Percentiles rank a stretch among this genome's conserved stretches.
These are phyloP conservation scores for Fusarium hostae DNA, from an alignment of 2,329 filamentous ascomycete species.

Conservation along the genomic window DNA sequence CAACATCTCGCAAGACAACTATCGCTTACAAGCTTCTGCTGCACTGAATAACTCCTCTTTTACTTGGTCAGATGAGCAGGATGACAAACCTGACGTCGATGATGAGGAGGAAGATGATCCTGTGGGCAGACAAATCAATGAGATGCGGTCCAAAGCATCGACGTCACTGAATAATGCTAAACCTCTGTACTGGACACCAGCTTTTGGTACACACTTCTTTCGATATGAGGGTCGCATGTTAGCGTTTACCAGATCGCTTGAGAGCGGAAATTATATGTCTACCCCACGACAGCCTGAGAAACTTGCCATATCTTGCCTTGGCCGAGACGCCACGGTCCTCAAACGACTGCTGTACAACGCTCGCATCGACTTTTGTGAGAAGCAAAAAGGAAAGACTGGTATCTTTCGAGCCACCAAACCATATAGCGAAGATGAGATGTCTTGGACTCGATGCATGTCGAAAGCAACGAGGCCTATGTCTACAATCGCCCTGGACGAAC, in stretches of 20 bases:
- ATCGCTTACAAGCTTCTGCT: constrained; percentile 7
- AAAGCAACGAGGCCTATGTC: constrained; percentile 20
- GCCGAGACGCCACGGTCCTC: constrained; percentile 3
- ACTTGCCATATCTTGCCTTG: constrained; percentile 16
- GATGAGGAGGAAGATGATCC: neutral
- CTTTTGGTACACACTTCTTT: constrained; percentile 16
- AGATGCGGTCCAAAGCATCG: neutral
- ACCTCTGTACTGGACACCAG: constrained; percentile 9
- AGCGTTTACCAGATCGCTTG: constrained; percentile 3
- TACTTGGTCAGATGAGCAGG: neutral
- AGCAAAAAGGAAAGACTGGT: constrained; percentile 7
- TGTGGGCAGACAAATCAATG: neutral
- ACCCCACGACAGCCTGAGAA: neutral
- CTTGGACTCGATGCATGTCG: constrained; percentile 11
- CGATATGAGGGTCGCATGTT: constrained; percentile 1
- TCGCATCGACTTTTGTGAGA: neutral
- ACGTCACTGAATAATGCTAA: constrained; percentile 2
- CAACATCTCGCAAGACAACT: constrained; percentile 3
- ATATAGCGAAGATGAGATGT: neutral
- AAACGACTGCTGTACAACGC: constrained; percentile 18
- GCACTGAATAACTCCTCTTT: neutral
- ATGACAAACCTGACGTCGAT: neutral
- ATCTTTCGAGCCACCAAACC: constrained; percentile 6
- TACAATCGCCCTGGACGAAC: constrained; percentile 13
- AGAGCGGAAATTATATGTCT: neutral